Evolutionary conservation across 257 asterid species (phyloP).

Genomic region (Solanum dulcamara): DNA sequence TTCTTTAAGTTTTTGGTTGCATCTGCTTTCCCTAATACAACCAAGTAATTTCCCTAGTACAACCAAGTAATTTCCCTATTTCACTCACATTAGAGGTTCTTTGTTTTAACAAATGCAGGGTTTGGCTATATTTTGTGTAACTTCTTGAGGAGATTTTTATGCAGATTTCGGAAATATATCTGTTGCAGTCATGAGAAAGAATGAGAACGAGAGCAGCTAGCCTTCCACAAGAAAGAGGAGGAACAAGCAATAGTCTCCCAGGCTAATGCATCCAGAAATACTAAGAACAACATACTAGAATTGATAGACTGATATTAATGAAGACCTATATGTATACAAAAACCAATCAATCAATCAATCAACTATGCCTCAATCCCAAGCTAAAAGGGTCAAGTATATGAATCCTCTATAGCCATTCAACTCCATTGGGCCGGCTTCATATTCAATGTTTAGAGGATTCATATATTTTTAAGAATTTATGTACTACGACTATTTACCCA

Average conservation of each 20-base stretch:
- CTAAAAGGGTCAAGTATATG: neutral
- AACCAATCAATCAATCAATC: neutral
- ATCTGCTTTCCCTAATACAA: neutral
- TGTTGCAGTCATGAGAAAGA: neutral
- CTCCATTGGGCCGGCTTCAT: neutral
- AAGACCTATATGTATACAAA: neutral
- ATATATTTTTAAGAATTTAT: neutral
- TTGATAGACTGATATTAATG: neutral
- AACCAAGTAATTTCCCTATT: neutral
- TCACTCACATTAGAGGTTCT: neutral
- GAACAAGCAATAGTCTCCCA: neutral
- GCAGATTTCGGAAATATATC: neutral
- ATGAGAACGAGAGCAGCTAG: neutral
- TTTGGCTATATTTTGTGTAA: neutral
- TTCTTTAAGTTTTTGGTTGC: neutral
- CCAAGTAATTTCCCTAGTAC: neutral
- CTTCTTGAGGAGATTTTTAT: neutral
- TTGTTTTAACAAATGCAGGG: neutral
- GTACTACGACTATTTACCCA: neutral
- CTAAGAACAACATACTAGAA: neutral
- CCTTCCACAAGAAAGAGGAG: neutral
- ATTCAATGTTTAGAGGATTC: neutral
- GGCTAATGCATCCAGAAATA: neutral
- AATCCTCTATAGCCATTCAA: neutral
- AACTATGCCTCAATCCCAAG: neutral